A percentile compares a stretch with the other conserved stretches of the same genome.
Conservation (phyloP, 169 alveolate species). For the Eimeria acervulina region DNA sequence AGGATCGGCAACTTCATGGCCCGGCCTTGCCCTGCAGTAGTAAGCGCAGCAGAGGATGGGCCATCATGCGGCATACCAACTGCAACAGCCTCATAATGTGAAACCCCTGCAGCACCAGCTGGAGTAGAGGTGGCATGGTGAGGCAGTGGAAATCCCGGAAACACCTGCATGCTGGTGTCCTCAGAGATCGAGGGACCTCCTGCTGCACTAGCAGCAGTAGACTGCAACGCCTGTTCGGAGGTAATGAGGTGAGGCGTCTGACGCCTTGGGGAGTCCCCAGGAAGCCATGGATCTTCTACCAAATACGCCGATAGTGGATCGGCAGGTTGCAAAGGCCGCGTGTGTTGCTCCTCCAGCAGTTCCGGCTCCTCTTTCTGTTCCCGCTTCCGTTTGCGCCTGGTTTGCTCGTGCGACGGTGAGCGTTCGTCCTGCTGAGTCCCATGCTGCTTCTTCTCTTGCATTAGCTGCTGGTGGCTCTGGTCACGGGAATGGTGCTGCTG, state of each 20-base stretch:
- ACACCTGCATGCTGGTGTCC: not conserved
- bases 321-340: not conserved
- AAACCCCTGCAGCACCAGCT: not conserved
- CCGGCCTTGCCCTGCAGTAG: not conserved
- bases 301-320: slow-evolving; percentile 36
- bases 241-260: not conserved
- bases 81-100: not conserved
- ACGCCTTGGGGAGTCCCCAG: not conserved
- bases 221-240: not conserved
- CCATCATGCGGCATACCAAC: not conserved
- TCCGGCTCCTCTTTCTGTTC: not conserved
- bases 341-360: not conserved
- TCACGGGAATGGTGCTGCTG: not conserved
- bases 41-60: not conserved
- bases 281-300: slow-evolving; percentile 60
- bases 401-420: too few species aligned
- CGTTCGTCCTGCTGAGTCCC: not conserved
- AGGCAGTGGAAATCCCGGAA: not conserved
- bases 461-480: too few species aligned
- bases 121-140: not conserved
- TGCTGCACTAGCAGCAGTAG: not conserved
- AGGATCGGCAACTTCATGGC: not conserved
- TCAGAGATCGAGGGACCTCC: not conserved
- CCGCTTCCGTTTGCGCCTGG: too few species aligned
- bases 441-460: not conserved